Conservation (phyloP, 306 rosid genomes). For the Quercus mongolica region DNA sequence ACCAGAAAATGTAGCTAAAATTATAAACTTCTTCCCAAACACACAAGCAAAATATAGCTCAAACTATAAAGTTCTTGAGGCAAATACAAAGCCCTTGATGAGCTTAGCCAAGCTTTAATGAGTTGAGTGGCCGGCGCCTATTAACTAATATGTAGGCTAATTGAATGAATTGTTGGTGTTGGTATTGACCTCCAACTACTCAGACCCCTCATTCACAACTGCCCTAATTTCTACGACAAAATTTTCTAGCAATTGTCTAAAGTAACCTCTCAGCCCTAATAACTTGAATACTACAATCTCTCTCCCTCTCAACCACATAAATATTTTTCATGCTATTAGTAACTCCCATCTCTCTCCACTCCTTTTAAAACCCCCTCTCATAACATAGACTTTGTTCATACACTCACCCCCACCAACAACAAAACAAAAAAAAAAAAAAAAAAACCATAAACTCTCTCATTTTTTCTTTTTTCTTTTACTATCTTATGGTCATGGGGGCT, state of each 20-base stretch:
- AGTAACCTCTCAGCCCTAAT: background rate
- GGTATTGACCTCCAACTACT: constrained; percentile 56
- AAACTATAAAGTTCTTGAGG: too few relatives aligned
- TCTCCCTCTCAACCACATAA: constrained; percentile 15
- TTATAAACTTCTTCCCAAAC: too few relatives aligned
- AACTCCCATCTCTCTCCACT: constrained; percentile 6
- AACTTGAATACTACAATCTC: background rate
- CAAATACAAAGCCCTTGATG: too few relatives aligned
- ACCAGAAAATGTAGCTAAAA: too few relatives aligned
- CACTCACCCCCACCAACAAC: background rate
- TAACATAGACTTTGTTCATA: constrained; percentile 3
- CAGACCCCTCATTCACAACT: constrained; percentile 35
- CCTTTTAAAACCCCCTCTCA: constrained; percentile 46
- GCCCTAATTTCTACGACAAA: constrained; percentile 30
- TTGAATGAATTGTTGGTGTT: constrained; percentile 47
- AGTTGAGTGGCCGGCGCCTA: constrained; percentile 30
- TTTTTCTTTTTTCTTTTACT: background rate
- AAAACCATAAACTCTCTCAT: background rate
- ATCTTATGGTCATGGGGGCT: constrained; percentile 44
- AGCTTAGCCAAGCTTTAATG: constrained; percentile 11
- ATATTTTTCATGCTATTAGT: constrained; percentile 10
- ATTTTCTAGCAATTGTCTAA: background rate
- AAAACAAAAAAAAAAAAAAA: background rate
- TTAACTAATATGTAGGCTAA: constrained; percentile 64
- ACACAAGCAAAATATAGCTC: too few relatives aligned